These are phyloP conservation scores for Hansenula sp. DNA, from an alignment of 1,139 yeast genomes.

Conservation along the genomic window DNA sequence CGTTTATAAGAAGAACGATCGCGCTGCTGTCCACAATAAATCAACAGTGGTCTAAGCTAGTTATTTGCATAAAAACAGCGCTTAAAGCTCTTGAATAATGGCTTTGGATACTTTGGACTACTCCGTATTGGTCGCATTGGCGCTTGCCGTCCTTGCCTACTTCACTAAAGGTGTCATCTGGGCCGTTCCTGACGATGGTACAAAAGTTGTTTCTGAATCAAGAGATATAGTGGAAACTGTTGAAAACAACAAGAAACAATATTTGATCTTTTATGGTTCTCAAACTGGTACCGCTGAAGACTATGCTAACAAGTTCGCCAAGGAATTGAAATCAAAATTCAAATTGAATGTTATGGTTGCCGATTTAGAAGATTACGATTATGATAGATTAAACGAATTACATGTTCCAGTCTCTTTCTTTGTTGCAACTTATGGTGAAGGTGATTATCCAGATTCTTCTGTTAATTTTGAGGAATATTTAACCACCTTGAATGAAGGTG, in stretches of 20 bases:
- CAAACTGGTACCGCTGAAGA: slow-evolving; percentile 99
- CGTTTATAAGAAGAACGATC: neutral
- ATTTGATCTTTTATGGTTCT: slow-evolving; percentile 84
- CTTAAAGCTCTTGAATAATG: slow-evolving; percentile 8
- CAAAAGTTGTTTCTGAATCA: slow-evolving; percentile 31
- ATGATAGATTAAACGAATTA: slow-evolving; percentile 63
- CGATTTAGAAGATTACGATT: slow-evolving; percentile 85
- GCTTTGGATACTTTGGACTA: slow-evolving; percentile 65
- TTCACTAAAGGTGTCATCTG: slow-evolving; percentile 60
- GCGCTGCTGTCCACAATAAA: neutral
- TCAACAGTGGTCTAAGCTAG: neutral
- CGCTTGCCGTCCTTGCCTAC: slow-evolving; percentile 60
- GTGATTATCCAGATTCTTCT: slow-evolving; percentile 96
- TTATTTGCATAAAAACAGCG: neutral
- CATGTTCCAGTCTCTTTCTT: slow-evolving; percentile 65
- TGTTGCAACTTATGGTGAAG: slow-evolving; percentile 95
- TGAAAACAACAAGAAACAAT: slow-evolving; percentile 62
- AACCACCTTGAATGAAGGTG: slow-evolving; percentile 48
- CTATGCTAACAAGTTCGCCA: slow-evolving; percentile 84
- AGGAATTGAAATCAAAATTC: slow-evolving; percentile 79
- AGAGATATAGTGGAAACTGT: slow-evolving; percentile 66
- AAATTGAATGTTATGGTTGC: slow-evolving; percentile 83
- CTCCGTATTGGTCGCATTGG: slow-evolving; percentile 60
- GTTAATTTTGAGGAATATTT: slow-evolving; percentile 63
- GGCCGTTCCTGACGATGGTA: slow-evolving; percentile 42